phyloP scores from a whole-genome alignment of 257 asterid species.

The Ballota nigra region DNA sequence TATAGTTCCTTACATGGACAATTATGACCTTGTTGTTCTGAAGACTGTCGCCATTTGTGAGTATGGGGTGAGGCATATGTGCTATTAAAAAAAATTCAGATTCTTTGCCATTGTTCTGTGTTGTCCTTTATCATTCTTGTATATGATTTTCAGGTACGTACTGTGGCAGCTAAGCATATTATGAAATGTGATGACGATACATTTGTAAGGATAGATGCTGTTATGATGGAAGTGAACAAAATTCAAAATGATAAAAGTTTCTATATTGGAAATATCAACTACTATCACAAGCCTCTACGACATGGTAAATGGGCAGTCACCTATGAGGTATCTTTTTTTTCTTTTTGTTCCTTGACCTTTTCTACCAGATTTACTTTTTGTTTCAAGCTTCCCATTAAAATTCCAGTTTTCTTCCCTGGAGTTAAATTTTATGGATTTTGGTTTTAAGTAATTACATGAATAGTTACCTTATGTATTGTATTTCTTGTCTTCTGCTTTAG shows the following conservation, averaged over 20 bases:
- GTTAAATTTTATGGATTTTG: background rate
- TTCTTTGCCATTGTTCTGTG: slow-evolving; percentile 3
- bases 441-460: background rate
- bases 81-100: slow-evolving; percentile 18
- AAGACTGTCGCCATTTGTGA: slow-evolving; percentile 94
- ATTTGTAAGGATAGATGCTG: slow-evolving; percentile 87
- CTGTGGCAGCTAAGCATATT: slow-evolving; percentile 63
- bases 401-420: background rate
- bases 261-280: slow-evolving; percentile 88
- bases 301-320: slow-evolving; percentile 99
- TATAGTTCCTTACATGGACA: slow-evolving; percentile 91
- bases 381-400: background rate
- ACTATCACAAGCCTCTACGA: slow-evolving; percentile 85
- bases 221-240: slow-evolving; percentile 68
- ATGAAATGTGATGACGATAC: slow-evolving; percentile 99
- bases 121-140: slow-evolving; percentile 14
- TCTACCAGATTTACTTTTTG: background rate
- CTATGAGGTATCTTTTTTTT: slow-evolving; percentile 62
- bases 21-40: slow-evolving; percentile 90
- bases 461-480: background rate
- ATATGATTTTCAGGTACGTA: slow-evolving; percentile 54
- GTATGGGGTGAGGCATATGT: slow-evolving; percentile 72
- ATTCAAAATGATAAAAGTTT: slow-evolving; percentile 51
- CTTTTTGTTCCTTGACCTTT: background rate
- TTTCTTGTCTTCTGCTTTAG: background rate